A percentile compares a stretch with the other conserved stretches of the same genome.
Conservation (phyloP, 2,329 filamentous ascomycete species). For the Saccharata proteae region DNA sequence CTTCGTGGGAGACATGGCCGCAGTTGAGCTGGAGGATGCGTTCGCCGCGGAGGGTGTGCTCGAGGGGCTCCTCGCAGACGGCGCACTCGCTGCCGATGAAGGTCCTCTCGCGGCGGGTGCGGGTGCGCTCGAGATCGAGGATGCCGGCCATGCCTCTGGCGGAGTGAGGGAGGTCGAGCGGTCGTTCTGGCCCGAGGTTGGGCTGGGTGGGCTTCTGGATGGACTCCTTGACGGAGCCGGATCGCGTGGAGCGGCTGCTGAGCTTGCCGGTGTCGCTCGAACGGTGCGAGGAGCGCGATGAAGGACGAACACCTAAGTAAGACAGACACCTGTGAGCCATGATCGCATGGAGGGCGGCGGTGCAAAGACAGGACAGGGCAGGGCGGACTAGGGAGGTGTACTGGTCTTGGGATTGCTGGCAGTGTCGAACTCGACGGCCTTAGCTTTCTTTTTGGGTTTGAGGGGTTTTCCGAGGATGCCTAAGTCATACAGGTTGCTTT, state of each 20-base stretch:
- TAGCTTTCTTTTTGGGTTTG: constrained; percentile 6
- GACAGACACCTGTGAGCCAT: constrained; percentile 9
- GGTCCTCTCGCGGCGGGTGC: constrained; percentile 76
- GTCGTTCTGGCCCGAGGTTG: constrained; percentile 4
- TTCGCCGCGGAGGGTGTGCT: constrained; percentile 89
- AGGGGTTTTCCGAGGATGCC: constrained; percentile 6
- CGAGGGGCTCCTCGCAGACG: constrained; percentile 90
- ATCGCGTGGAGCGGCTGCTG: neutral
- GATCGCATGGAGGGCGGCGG: constrained; percentile 7
- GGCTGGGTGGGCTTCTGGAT: constrained; percentile 1
- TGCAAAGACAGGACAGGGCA: constrained; percentile 2
- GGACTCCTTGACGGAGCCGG: neutral
- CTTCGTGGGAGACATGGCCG: constrained; percentile 93
- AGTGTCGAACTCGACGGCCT: constrained; percentile 1
- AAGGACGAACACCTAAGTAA: constrained; percentile 7
- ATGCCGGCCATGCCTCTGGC: constrained; percentile 46
- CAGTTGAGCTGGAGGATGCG: constrained; percentile 92
- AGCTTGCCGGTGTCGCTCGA: constrained; percentile 3
- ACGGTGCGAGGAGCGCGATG: constrained; percentile 7
- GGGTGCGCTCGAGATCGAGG: constrained; percentile 64
- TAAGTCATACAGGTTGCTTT: constrained; percentile 10
- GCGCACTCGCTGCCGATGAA: constrained; percentile 93
- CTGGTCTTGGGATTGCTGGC: constrained; percentile 2
- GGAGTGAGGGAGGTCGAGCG: constrained; percentile 8
- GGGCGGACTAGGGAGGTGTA: constrained; percentile 5